phyloP scores from a whole-genome alignment of 306 rosid genomes.

The Cicer chorassanicum region DNA sequence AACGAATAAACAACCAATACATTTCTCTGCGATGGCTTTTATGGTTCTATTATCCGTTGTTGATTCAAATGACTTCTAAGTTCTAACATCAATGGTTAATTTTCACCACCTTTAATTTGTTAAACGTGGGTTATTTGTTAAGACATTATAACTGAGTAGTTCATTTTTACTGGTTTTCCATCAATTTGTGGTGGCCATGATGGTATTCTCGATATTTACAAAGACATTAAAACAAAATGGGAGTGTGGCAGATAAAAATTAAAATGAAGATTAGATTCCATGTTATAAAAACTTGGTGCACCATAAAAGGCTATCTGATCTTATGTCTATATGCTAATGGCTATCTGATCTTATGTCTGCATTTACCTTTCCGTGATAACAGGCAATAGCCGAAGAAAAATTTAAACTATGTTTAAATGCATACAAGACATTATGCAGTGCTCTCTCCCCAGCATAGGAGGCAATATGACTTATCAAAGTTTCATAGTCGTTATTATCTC shows the following conservation, averaged over 20 bases:
- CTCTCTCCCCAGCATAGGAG: constrained; percentile 61
- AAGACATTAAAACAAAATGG: too few species aligned
- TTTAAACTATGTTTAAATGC: constrained; percentile 76
- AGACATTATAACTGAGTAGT: too few species aligned
- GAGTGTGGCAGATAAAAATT: neutral
- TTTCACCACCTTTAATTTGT: too few species aligned
- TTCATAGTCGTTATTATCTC: constrained; percentile 1
- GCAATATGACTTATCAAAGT: constrained; percentile 5
- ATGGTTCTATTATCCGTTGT: too few species aligned
- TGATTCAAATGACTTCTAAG: too few species aligned
- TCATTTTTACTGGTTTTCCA: too few species aligned
- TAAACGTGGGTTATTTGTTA: too few species aligned
- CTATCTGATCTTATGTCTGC: constrained; percentile 13
- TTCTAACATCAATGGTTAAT: too few species aligned
- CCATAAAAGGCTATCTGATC: constrained; percentile 13
- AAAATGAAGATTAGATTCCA: neutral
- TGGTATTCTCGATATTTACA: too few species aligned
- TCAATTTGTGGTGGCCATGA: too few species aligned
- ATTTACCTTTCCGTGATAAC: constrained; percentile 39
- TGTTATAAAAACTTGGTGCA: neutral
- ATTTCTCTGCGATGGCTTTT: too few species aligned
- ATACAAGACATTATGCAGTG: constrained; percentile 76
- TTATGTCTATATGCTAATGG: neutral
- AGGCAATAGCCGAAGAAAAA: constrained; percentile 83
- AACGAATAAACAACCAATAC: too few species aligned